phyloP scores from a whole-genome alignment of 805 yeast genomes.

The Tetrapisispora fleetii region DNA sequence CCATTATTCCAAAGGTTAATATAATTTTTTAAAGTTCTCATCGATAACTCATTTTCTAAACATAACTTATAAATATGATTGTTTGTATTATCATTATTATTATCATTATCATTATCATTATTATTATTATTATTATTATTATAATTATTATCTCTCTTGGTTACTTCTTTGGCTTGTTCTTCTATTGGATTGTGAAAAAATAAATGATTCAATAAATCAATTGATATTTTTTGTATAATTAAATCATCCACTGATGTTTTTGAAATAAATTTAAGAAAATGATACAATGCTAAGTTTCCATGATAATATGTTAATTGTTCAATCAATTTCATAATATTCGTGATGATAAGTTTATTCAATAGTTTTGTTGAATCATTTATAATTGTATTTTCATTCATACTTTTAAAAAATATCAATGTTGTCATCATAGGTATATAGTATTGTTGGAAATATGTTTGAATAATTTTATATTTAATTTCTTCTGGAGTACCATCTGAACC shows the following conservation, averaged over 20 bases:
- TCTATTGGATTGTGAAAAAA: constrained; percentile 13
- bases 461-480: constrained; percentile 14
- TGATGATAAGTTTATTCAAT: constrained; percentile 8
- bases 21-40: constrained; percentile 15
- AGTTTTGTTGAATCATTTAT: not conserved
- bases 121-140: too few species aligned
- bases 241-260: constrained; percentile 29
- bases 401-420: constrained; percentile 13
- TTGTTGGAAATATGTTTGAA: constrained; percentile 15
- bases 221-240: constrained; percentile 25
- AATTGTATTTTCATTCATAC: constrained; percentile 7
- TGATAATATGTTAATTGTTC: constrained; percentile 30
- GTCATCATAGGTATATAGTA: constrained; percentile 17
- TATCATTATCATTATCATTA: too few species aligned
- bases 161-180: not conserved
- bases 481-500: constrained; percentile 1
- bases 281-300: constrained; percentile 30
- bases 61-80: constrained; percentile 6
- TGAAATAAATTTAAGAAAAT: constrained; percentile 28
- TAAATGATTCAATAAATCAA: constrained; percentile 25
- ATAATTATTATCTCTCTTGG: not conserved
- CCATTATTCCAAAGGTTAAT: constrained; percentile 32
- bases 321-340: constrained; percentile 17
- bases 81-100: too few species aligned
- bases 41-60: constrained; percentile 19